Percentiles rank a stretch among this genome's conserved stretches.
These are phyloP conservation scores for Rubroshorea leprosula DNA, from an alignment of 345 rosid genomes.

Conservation along the genomic window DNA sequence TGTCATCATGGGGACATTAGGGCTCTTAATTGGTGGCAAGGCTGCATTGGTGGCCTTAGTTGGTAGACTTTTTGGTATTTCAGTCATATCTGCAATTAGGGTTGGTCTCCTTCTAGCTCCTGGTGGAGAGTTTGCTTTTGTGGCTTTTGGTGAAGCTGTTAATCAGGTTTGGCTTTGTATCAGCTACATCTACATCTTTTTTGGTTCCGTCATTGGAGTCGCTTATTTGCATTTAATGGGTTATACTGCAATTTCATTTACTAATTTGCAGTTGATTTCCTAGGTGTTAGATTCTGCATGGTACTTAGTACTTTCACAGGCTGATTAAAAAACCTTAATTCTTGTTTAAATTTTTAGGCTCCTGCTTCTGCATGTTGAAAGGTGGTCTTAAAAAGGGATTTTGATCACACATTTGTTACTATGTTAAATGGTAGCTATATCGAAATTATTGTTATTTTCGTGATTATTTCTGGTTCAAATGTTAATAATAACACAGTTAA, in stretches of 20 bases:
- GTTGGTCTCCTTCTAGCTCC: conserved; percentile 97
- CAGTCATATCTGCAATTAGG: conserved; percentile 80
- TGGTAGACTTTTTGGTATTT: conserved; percentile 82
- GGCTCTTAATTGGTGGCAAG: conserved; percentile 85
- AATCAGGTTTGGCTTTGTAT: conserved; percentile 59
- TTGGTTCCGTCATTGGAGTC: not conserved
- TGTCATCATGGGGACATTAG: conserved; percentile 65
- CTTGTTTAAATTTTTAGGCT: not conserved
- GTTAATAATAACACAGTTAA: not conserved
- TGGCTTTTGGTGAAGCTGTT: conserved; percentile 98
- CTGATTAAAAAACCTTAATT: too few species aligned
- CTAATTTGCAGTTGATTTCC: not conserved
- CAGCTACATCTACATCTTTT: conserved; percentile 7
- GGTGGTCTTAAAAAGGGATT: not conserved
- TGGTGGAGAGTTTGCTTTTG: conserved; percentile 98
- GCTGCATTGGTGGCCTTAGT: conserved; percentile 62
- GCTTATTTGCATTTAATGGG: not conserved
- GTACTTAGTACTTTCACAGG: too few species aligned
- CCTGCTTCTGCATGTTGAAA: not conserved
- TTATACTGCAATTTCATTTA: conserved; percentile 4
- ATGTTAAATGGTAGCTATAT: not conserved
- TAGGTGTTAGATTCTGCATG: conserved; percentile 4
- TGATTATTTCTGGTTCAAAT: not conserved
- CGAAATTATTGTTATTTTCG: not conserved
- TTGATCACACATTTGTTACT: not conserved